These are phyloP conservation scores for Zoysia matrella DNA, from an alignment of 202 grass and related monocot species.

Conservation along the genomic window DNA sequence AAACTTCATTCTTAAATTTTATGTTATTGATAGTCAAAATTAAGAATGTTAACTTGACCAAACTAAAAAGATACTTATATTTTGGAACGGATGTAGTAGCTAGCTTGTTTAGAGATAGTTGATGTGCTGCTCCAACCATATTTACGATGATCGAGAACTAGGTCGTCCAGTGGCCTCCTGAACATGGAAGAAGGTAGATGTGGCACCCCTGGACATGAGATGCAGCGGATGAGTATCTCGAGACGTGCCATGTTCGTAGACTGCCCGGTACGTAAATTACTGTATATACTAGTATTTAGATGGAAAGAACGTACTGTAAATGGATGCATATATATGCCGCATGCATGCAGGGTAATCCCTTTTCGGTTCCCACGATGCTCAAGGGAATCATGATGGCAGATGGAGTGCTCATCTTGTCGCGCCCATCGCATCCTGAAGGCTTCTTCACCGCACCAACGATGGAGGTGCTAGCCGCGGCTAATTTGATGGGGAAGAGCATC, in stretches of 20 bases:
- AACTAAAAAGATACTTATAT: no score
- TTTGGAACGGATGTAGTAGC: no score
- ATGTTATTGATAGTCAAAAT: no score
- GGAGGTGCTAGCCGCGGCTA: neutral
- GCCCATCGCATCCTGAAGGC: neutral
- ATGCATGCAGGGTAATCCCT: neutral
- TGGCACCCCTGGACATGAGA: neutral
- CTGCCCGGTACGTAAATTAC: neutral
- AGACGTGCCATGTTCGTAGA: neutral
- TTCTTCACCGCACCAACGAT: neutral
- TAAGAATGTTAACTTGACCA: no score
- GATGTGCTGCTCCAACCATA: no score
- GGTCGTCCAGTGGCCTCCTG: neutral
- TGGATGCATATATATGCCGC: neutral
- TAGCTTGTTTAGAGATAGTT: no score
- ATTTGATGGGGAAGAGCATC: constrained; percentile 1
- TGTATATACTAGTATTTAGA: no score
- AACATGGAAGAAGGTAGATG: neutral
- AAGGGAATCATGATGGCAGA: constrained; percentile 2
- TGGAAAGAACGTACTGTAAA: no score
- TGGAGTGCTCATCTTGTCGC: neutral
- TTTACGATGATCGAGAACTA: neutral
- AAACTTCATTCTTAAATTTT: no score
- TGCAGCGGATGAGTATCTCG: neutral
- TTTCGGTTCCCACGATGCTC: neutral